A percentile compares a stretch with the other conserved stretches of the same genome.
These are phyloP conservation scores for Remersonia thermophila DNA, from an alignment of 2,329 filamentous ascomycete species.

Conservation along the genomic window DNA sequence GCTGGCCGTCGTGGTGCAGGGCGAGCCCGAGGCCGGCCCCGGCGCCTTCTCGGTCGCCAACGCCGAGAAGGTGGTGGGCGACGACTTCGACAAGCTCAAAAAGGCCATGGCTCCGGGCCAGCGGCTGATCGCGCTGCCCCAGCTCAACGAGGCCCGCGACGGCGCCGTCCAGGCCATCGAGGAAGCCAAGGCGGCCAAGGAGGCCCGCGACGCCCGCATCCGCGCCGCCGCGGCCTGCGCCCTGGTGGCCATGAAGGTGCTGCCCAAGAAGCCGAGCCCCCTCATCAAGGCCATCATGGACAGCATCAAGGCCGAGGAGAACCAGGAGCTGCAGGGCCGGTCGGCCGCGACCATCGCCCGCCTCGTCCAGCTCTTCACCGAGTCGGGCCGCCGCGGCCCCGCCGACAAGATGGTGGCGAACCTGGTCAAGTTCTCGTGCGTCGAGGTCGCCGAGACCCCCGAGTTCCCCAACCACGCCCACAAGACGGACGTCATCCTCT, in stretches of 20 bases:
- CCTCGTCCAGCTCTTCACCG: constrained; percentile 77
- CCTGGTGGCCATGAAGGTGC: constrained; percentile 70
- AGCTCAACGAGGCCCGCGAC: constrained; percentile 64
- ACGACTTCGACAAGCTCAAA: constrained; percentile 80
- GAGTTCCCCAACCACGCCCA: constrained; percentile 77
- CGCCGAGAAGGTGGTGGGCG: constrained; percentile 73
- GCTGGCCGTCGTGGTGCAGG: constrained; percentile 85
- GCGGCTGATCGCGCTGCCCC: constrained; percentile 68
- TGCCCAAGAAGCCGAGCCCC: constrained; percentile 86
- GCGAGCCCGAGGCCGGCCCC: constrained; percentile 80
- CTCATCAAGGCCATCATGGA: constrained; percentile 98
- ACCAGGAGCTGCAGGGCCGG: constrained; percentile 71
- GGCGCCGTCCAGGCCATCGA: constrained; percentile 61
- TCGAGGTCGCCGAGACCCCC: constrained; percentile 93
- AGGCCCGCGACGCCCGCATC: constrained; percentile 72
- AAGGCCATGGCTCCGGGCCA: constrained; percentile 82
- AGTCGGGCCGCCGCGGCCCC: constrained; percentile 65
- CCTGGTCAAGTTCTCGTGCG: constrained; percentile 91
- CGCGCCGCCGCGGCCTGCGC: constrained; percentile 78
- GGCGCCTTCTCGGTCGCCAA: constrained; percentile 81
- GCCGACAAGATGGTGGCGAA: constrained; percentile 95
- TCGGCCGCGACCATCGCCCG: constrained; percentile 75
- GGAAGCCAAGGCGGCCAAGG: constrained; percentile 68
- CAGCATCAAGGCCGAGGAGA: constrained; percentile 91
- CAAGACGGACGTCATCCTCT: constrained; percentile 72